Base-by-base conservation (phyloP, 2,329 filamentous ascomycete genomes). In the Cylindrodendrum hubeiense region DNA sequence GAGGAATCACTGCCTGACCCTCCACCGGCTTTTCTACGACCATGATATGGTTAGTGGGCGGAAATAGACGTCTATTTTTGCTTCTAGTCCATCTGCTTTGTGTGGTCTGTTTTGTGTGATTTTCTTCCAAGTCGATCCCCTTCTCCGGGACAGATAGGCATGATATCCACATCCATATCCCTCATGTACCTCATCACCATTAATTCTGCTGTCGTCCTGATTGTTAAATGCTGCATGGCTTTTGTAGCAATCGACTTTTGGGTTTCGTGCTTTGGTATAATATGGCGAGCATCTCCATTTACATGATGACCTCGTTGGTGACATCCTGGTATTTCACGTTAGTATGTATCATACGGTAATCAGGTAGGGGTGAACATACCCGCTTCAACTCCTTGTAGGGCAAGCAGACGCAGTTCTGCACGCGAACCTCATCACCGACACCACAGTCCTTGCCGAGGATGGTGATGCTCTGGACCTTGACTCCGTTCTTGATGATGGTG, bases 371-470 rank as follows among this genome's bases (percentile, higher is more conserved):
- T 34, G 39, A 41, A 87, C 92, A 80, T 84, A 95, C 93, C 84
- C 95, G 89, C 90, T 98, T 98, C 79, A 99, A 83, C 84, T 98
- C 96, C 88, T 99, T 99, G 82, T 95, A 97, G 10, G 96, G 96
- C 84, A 99, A 82, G 83, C 96, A 98, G 65, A 99, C 91, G 79
- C 96, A 99, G 84, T 99, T 98, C 84, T 98, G 95, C 74, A 99
- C 94, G 68, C 94, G 90, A 12, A 98, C 91, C 82, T 98, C 96
- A 75, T 99, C 96, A 4, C 92, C 94, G 30, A 98, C 96, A 60
- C 86, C 89, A 77, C 95, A 98, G 81, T 99, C 96, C 86, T 98
- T 98, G 78, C 95, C 95, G 68, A 99, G 82, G 72, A 98, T 99
- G 50, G 95, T 98, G 78, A 98, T 96, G 80, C 94, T 97, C 86